Conservation (phyloP, 2,329 filamentous ascomycete genomes). For the Chaetomiaceae sp. region DNA sequence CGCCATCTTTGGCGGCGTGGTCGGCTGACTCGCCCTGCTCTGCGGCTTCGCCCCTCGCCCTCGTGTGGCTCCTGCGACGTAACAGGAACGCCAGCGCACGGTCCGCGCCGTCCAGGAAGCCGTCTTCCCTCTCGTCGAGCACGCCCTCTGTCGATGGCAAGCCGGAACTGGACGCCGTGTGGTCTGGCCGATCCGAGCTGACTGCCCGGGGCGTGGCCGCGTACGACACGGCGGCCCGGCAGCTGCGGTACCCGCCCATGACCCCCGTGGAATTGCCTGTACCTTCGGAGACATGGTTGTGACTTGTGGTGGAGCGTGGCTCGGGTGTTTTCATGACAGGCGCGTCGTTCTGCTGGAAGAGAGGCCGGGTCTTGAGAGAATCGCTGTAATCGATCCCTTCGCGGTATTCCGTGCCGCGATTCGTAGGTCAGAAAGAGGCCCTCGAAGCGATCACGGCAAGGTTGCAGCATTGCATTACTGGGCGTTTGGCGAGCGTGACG, state of each 20-base stretch:
- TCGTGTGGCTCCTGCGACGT: conserved; percentile 2
- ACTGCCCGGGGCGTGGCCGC: neutral
- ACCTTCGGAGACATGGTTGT: neutral
- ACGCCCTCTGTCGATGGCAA: neutral
- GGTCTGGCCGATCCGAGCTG: neutral
- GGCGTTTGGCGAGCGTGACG: too few relatives aligned
- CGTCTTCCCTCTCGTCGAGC: neutral
- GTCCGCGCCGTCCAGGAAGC: neutral
- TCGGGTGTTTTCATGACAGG: too few relatives aligned
- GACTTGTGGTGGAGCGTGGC: too few relatives aligned
- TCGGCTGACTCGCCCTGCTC: conserved; percentile 31
- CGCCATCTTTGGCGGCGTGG: conserved; percentile 31
- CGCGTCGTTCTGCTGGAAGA: too few relatives aligned
- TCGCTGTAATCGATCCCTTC: too few relatives aligned
- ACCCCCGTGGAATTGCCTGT: conserved; percentile 8
- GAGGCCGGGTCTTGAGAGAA: too few relatives aligned
- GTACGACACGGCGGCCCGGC: neutral
- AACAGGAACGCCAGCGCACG: neutral
- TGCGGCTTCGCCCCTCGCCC: conserved; percentile 23
- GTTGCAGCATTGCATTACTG: too few relatives aligned
- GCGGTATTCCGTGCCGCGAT: too few relatives aligned
- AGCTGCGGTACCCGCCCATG: neutral
- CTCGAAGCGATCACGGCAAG: too few relatives aligned
- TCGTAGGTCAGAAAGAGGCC: too few relatives aligned
- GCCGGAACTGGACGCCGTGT: conserved; percentile 4